Conservation (phyloP, 2,329 filamentous ascomycete species). For the Verticillium longisporum region DNA sequence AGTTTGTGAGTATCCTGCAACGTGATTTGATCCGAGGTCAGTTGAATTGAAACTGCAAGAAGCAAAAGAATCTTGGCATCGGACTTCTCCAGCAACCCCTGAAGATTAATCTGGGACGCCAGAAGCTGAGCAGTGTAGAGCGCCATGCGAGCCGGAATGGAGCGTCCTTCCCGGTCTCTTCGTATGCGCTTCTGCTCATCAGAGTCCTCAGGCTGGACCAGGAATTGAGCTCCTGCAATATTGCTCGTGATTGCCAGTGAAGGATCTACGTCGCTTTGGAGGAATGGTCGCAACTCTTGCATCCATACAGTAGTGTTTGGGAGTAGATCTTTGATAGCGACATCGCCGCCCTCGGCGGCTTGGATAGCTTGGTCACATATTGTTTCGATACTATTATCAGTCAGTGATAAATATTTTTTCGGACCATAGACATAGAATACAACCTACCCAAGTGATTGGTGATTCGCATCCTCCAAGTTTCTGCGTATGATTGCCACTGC, state of each 20-base stretch:
- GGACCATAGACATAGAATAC: not conserved
- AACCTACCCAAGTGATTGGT: constrained; percentile 44
- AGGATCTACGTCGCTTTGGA: constrained; percentile 45
- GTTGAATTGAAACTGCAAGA: constrained; percentile 41
- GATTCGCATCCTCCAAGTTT: constrained; percentile 43
- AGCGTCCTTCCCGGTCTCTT: constrained; percentile 63
- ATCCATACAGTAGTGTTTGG: constrained; percentile 62
- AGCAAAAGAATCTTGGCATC: constrained; percentile 45
- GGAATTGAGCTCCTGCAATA: constrained; percentile 62
- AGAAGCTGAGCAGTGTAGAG: constrained; percentile 61
- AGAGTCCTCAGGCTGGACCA: constrained; percentile 37
- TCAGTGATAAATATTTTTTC: constrained; percentile 11
- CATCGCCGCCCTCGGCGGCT: constrained; percentile 26
- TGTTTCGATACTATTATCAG: constrained; percentile 37
- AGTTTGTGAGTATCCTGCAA: constrained; percentile 34
- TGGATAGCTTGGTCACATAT: constrained; percentile 41
- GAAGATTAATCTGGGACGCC: constrained; percentile 27
- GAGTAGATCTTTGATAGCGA: constrained; percentile 43
- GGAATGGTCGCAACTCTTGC: constrained; percentile 49
- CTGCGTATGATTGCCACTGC: constrained; percentile 45
- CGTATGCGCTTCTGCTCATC: constrained; percentile 22
- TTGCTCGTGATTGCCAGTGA: constrained; percentile 69
- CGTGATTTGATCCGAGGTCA: constrained; percentile 49
- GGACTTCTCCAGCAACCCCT: constrained; percentile 29
- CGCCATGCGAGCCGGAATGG: constrained; percentile 68